A percentile compares a stretch with the other conserved stretches of the same genome.
phyloP scores from a whole-genome alignment of 108 stramenopile genomes.

The Heterococcus sp. region DNA sequence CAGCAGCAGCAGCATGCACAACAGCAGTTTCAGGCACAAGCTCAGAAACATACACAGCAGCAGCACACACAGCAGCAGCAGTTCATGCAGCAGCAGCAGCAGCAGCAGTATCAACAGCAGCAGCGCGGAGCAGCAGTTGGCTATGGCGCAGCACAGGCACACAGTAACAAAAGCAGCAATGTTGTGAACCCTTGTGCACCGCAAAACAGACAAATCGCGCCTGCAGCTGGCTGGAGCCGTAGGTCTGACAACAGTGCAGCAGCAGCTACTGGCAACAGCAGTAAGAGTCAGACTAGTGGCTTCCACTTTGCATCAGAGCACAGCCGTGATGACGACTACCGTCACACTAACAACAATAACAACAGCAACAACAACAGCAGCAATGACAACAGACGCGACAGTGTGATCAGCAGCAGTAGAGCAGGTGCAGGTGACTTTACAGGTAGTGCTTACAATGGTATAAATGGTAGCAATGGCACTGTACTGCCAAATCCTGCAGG shows the following conservation, averaged over 20 bases:
- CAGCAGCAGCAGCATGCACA: not conserved
- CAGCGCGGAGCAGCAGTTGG: too few relatives aligned
- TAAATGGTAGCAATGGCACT: not conserved
- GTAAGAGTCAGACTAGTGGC: too few relatives aligned
- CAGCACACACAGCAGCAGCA: not conserved
- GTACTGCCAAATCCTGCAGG: not conserved
- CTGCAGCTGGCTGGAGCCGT: not conserved
- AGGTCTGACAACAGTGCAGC: not conserved
- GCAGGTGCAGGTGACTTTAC: not conserved
- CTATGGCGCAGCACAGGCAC: too few relatives aligned
- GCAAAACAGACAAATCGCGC: not conserved
- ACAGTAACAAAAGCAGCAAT: not conserved
- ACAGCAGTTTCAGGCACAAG: not conserved
- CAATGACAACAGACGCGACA: not conserved
- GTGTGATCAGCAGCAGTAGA: not conserved
- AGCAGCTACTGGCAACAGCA: too few relatives aligned
- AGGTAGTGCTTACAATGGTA: not conserved
- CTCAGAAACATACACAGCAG: not conserved
- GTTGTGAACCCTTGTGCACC: not conserved
- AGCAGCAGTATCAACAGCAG: not conserved
- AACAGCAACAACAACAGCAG: not conserved
- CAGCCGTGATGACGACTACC: not conserved
- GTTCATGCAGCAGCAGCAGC: not conserved
- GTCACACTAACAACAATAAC: not conserved
- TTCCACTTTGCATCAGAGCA: too few relatives aligned